Evolutionary conservation across 495 filamentous ascomycete species (phyloP), one percentile per base, ranked within the genome.

Genomic region (Hypomontagnella submonticulosa): DNA sequence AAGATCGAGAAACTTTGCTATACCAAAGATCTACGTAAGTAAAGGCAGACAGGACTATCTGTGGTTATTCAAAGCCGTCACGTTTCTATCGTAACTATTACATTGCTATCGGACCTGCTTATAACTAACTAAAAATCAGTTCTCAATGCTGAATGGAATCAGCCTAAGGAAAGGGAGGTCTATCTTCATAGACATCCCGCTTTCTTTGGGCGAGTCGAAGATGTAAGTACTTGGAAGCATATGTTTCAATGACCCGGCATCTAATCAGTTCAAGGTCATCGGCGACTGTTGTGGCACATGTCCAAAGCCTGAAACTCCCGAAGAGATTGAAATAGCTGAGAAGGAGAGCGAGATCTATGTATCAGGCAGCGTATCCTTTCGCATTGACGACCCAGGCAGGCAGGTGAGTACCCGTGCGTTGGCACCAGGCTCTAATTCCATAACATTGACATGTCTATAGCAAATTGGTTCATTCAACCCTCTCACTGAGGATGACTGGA

Each of bases 91-190:
- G 6, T n/a, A 15, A 15, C 16, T 13, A 43, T 43, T n/a, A 1
- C 51, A 4, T 55, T 20, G 49, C 9, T 13, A 15, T 41, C 49
- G 13, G 9, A 9, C 1, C 15, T 30, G 11, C 12, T 13, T n/a
- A 18, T 43, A 32, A 23, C 59, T 71, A 61, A 73, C 56, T 23
- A 4, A 7, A 18, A n/a, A 15, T 0, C 42, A 79, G 77, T 94
- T n/a, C 83, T 95, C 8, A 95, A 95, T 63, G 90, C 90, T 0
- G 89, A 95, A 69, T 95, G 91, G 91, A 95, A 93, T 63, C 84
- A 88, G 63, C 80, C 80, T 0, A 85, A 91, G 13, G 85, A 91
- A 27, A 82, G 91, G 13, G 77, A 85, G 37, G 87, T 92, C 2
- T 85, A 89, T 61, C 80, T 95, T 4, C 91, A 95, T 74, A 84